phyloP scores from a whole-genome alignment of 345 rosid species.

The Firmiana major region DNA sequence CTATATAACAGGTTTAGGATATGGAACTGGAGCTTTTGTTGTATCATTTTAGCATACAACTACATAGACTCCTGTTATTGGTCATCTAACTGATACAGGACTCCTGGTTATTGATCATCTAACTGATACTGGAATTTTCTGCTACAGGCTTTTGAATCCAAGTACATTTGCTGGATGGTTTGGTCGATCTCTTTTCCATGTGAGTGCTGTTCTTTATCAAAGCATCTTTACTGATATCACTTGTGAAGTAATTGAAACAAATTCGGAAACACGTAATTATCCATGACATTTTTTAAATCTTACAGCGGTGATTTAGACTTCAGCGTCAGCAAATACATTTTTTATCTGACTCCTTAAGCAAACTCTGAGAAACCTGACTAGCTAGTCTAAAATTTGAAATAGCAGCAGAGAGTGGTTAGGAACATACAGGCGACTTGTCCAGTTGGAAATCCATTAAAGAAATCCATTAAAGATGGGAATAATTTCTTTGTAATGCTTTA shows the following conservation, averaged over 20 bases:
- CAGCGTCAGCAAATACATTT: background rate
- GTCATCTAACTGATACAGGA: slow-evolving; percentile 5
- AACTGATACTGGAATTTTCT: slow-evolving; percentile 14
- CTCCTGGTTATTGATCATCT: background rate
- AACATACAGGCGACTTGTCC: background rate
- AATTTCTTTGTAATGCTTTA: background rate
- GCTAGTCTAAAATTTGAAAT: slow-evolving; percentile 7
- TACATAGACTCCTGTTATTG: background rate
- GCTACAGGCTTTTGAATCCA: slow-evolving; percentile 90
- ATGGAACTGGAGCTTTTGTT: slow-evolving; percentile 5
- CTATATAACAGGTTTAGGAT: background rate
- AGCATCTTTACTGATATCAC: background rate
- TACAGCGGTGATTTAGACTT: background rate
- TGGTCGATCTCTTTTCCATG: slow-evolving; percentile 94
- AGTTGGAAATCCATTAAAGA: background rate
- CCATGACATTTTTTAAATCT: background rate
- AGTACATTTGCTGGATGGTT: slow-evolving; percentile 99
- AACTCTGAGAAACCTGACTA: slow-evolving; percentile 8
- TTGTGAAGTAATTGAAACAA: background rate
- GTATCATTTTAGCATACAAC: background rate
- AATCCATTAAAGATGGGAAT: no score
- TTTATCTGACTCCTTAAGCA: background rate
- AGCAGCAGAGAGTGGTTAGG: background rate
- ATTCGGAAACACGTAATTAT: background rate
- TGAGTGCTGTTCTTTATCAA: slow-evolving; percentile 36